Evolutionary conservation across 805 yeast genomes (phyloP), one percentile per base, ranked within the genome.

Genomic region (Barnettozyma wickerhamii): DNA sequence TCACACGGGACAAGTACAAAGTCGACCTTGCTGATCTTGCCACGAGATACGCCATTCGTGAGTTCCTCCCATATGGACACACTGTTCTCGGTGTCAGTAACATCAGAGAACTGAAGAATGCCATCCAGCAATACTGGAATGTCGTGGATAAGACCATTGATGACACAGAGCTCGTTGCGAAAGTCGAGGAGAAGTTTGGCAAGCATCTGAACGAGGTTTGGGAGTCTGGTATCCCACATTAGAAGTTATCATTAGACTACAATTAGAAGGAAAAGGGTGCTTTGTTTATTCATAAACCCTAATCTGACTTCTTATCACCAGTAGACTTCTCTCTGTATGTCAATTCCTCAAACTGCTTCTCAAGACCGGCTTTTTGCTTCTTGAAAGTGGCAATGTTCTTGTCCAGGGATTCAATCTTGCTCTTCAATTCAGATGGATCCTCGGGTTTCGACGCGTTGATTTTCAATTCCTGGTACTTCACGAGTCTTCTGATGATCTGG

Each of bases 11-110:
- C 1, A 38, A 53, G 4, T 52, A 73, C 30, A 64, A 71, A 33
- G 68, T 77, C 4, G 93, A 88, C 46, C 64, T 91, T 39, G 95
- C 96, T 0, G 91, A 84, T 47, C 60, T 89, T 46, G 85, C 96
- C 3, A 79, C 86, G 1, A 68, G 93, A 46, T 91, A 70, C 59
- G 90, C 96, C 0, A 63, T 84, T 30, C 63, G 74, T 35, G 63
- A 69, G 38, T 53, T 47, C 15, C 55, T 58, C 15, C 51, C 55
- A 30, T 53, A 58, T 30, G 84, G 85, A 0, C 46, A 48, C 3
- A 78, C 90, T 2, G 93, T 90, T 3, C 63, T 90, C 35, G 98
- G 98, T 2, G 79, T 85, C 20, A 78, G 90, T 33, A 74, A 64
- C 20, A 56, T 81, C 3, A 60, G 55, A 5, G 96, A 90, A 56